phyloP scores from a whole-genome alignment of 306 rosid species.

The Amphicarpaea edgeworthii region DNA sequence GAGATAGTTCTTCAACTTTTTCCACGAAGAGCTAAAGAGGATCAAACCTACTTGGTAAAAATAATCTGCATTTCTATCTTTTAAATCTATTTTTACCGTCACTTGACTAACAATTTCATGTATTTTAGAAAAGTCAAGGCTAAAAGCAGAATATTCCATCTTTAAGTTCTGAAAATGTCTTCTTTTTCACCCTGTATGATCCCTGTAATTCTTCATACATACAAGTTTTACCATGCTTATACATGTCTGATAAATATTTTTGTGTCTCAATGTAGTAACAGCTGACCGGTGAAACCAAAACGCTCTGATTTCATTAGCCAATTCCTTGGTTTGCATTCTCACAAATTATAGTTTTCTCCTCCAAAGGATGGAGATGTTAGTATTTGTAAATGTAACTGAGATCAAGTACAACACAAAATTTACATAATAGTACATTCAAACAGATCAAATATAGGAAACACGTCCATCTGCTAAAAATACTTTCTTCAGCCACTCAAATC shows the following conservation, averaged over 20 bases:
- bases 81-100: neutral
- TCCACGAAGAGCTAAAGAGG: neutral
- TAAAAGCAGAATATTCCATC: neutral
- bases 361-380: neutral
- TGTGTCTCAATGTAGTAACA: neutral
- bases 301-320: neutral
- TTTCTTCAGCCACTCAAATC: constrained; percentile 38
- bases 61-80: neutral
- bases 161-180: neutral
- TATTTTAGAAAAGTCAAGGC: neutral
- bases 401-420: constrained; percentile 13
- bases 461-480: neutral
- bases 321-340: neutral
- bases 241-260: neutral
- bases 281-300: neutral
- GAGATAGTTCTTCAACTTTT: neutral
- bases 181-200: neutral
- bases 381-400: neutral
- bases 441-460: neutral
- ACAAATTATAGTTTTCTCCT: neutral
- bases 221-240: neutral
- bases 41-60: neutral
- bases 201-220: neutral
- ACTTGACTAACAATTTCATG: neutral
- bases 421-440: neutral